Base-by-base conservation (phyloP, 768 basidiomycete species). In the Arthromyces matolae region DNA sequence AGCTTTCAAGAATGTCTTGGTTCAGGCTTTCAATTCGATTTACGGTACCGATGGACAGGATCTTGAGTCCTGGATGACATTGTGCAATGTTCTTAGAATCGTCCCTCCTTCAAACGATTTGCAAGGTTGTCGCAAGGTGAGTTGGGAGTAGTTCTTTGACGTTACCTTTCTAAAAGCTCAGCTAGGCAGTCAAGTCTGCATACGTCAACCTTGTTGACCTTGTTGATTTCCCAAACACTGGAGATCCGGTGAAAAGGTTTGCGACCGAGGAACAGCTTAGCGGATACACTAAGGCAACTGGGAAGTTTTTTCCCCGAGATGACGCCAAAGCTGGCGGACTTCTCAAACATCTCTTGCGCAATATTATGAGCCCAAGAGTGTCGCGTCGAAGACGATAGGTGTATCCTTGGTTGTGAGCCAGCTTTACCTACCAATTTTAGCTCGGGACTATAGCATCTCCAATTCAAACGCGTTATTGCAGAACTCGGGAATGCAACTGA, bases 121-220 rank as follows among this genome's bases (percentile, higher is more conserved):
- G 16, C 25, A 50, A 10, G 59, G 39, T n/a, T 69, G 67, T 38
- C 54, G 54, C 42, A 27, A 44, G 38, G 68, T 69, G 48, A 24
- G 63, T 59, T 13, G 29, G n/a, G n/a, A n/a, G n/a, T n/a, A n/a
- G n/a, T n/a, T n/a, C n/a, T n/a, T n/a, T n/a, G n/a, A n/a, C n/a
- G n/a, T n/a, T n/a, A n/a, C n/a, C n/a, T n/a, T n/a, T n/a, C n/a
- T n/a, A n/a, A n/a, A n/a, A n/a, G n/a, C n/a, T n/a, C n/a, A n/a
- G 33, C 6, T 31, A 70, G 69, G 58, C 54, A 3, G 63, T 72
- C 5, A 33, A 45, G 12, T 42, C 41, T 10, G 63, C 59, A 0
- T 63, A 70, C 44, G 71, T 73, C 32, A 75, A 75, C 50, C 56
- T 73, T 14, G 64, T 72, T 4, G 72, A 74, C 48, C 50, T 74